Evolutionary conservation across 345 rosid genomes (phyloP), one percentile per base, ranked within the genome.

Genomic region (Sapria himalayana): DNA sequence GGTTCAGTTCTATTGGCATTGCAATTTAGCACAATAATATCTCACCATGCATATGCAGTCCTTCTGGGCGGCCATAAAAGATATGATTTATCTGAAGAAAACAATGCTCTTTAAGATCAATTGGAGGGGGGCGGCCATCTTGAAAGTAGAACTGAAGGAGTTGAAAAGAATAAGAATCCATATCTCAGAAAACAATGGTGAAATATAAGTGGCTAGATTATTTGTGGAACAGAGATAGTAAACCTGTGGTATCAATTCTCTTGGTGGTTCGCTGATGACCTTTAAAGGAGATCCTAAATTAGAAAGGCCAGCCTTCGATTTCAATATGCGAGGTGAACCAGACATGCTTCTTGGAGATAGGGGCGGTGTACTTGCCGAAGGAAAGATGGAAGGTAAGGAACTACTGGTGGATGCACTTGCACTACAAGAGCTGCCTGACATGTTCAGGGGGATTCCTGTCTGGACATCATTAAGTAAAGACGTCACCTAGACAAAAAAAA

Each of bases 221-320:
- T n/a, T n/a, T n/a, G n/a, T n/a, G n/a, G n/a, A n/a, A n/a, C n/a
- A n/a, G n/a, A n/a, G n/a, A n/a, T n/a, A n/a, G n/a, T 57, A 48
- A 59, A 89, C 98, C 94, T 78, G 98, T 33, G 98, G 98, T 52
- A 89, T 89, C 19, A 63, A 46, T 63, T 89, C 94, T 60, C 56
- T 79, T 33, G 65, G 69, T 47, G 93, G 81, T 60, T 81, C 98
- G 17, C 54, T 76, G 23, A 76, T 57, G 22, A 79, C 71, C 74
- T 89, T 89, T 24, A 82, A 37, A 2, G 95, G 84, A 64, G 98
- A 82, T 29, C 91, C 85, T 46, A 89, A 51, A 61, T 76, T 70
- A 44, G 93, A 89, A 31, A 65, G 94, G 22, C 93, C 92, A 34
- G 48, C 66, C 51, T 94, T 74, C 51, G 60, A 91, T 49, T 73